phyloP scores from a whole-genome alignment of 2,329 filamentous ascomycete genomes.

The Curvularia sp. region DNA sequence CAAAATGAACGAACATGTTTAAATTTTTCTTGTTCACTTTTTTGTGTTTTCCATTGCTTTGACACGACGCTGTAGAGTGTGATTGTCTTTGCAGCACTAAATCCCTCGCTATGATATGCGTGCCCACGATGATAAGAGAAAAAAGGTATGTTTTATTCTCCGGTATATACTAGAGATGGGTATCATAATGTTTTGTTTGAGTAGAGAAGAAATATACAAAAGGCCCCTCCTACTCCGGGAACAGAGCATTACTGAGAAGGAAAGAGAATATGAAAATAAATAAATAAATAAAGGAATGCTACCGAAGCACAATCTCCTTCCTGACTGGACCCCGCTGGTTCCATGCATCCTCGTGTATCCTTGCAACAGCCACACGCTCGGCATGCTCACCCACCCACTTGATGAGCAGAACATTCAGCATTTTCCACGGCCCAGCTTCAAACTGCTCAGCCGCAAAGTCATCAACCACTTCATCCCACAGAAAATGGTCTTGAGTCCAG shows the following conservation, averaged over 20 bases:
- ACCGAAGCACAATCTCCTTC: slow-evolving; percentile 39
- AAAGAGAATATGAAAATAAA: no score
- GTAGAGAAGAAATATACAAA: background rate
- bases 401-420: slow-evolving; percentile 47
- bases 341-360: slow-evolving; percentile 48
- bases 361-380: slow-evolving; percentile 41
- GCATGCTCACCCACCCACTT: slow-evolving; percentile 37
- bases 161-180: background rate
- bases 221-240: background rate
- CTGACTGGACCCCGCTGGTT: slow-evolving; percentile 22
- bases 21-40: no score
- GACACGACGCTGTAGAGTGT: background rate
- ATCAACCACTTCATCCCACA: slow-evolving; percentile 38
- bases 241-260: background rate
- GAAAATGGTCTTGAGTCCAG: slow-evolving; percentile 38
- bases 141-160: background rate
- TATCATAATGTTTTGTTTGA: background rate
- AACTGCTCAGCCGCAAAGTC: slow-evolving; percentile 39
- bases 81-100: background rate
- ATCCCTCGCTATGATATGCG: background rate
- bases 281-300: background rate
- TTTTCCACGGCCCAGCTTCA: slow-evolving; percentile 37
- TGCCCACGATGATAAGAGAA: background rate
- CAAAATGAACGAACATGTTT: no score
- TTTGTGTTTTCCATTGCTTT: background rate